Conservation (phyloP, 129 eudicot species). For the Sambucus nigra region DNA sequence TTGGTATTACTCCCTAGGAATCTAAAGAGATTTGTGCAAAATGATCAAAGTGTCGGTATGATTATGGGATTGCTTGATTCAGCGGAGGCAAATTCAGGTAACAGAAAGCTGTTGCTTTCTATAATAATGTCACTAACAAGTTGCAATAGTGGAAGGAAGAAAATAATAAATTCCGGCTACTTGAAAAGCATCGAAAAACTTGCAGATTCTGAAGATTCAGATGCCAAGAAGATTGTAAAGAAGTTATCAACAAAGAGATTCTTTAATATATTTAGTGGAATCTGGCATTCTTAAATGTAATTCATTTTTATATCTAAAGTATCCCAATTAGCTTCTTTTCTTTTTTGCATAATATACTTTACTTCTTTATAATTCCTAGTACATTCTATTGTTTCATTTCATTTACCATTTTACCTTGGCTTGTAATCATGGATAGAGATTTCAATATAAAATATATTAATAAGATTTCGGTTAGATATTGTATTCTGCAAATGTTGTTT, state of each 20-base stretch:
- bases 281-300: conserved; percentile 36
- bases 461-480: background rate
- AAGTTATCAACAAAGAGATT: conserved; percentile 35
- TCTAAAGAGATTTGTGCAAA: conserved; percentile 62
- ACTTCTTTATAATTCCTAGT: background rate
- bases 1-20: conserved; percentile 62
- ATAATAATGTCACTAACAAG: conserved; percentile 36
- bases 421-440: background rate
- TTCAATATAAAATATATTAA: background rate
- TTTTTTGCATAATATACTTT: too few species aligned
- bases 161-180: conserved; percentile 33
- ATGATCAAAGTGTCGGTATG: conserved; percentile 48
- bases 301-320: conserved; percentile 1
- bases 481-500: background rate
- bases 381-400: background rate
- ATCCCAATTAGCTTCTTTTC: background rate
- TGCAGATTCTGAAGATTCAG: conserved; percentile 41
- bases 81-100: conserved; percentile 37
- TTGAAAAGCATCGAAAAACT: conserved; percentile 42
- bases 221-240: conserved; percentile 43
- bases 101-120: conserved; percentile 56
- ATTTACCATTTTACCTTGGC: background rate
- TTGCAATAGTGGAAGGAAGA: conserved; percentile 38
- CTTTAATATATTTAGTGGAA: conserved; percentile 23
- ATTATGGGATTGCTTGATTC: conserved; percentile 62